Conservation (phyloP, 1,139 yeast genomes). For the Meyerozyma elateridarum region DNA sequence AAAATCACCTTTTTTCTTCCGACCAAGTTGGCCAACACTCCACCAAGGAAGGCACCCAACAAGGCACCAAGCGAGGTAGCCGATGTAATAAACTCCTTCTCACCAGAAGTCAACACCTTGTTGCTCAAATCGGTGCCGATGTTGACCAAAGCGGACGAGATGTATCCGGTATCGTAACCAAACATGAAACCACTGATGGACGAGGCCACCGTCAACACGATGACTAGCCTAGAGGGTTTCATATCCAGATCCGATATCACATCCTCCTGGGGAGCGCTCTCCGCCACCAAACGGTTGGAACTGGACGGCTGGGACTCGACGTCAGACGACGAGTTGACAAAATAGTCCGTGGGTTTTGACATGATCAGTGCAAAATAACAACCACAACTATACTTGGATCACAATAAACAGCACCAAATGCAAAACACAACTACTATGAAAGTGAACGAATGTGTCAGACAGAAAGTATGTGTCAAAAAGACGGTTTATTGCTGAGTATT, state of each 20-base stretch:
- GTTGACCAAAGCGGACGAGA: slow-evolving; percentile 84
- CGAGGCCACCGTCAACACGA: slow-evolving; percentile 69
- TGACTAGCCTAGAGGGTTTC: slow-evolving; percentile 58
- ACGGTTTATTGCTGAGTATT: too few species aligned
- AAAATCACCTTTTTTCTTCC: slow-evolving; percentile 82
- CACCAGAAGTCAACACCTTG: slow-evolving; percentile 54
- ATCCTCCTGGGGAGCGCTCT: not conserved
- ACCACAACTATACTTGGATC: too few species aligned
- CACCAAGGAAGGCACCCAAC: slow-evolving; percentile 71
- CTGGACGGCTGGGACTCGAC: slow-evolving; percentile 3
- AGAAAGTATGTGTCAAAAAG: too few species aligned
- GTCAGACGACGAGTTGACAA: slow-evolving; percentile 1
- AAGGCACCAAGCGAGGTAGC: slow-evolving; percentile 94
- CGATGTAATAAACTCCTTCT: slow-evolving; percentile 87
- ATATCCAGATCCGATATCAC: slow-evolving; percentile 19
- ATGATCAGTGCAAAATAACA: too few species aligned
- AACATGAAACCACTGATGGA: slow-evolving; percentile 94
- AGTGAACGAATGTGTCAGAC: too few species aligned
- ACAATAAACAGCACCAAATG: too few species aligned
- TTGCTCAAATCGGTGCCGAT: slow-evolving; percentile 68
- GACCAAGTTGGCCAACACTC: slow-evolving; percentile 69
- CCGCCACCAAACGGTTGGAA: not conserved
- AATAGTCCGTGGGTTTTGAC: slow-evolving; percentile 1
- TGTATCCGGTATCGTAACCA: slow-evolving; percentile 96
- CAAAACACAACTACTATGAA: too few species aligned